Percentiles rank a stretch among this genome's conserved stretches.
phyloP scores from a whole-genome alignment of 331 rosid species.

The Quercus lobata region DNA sequence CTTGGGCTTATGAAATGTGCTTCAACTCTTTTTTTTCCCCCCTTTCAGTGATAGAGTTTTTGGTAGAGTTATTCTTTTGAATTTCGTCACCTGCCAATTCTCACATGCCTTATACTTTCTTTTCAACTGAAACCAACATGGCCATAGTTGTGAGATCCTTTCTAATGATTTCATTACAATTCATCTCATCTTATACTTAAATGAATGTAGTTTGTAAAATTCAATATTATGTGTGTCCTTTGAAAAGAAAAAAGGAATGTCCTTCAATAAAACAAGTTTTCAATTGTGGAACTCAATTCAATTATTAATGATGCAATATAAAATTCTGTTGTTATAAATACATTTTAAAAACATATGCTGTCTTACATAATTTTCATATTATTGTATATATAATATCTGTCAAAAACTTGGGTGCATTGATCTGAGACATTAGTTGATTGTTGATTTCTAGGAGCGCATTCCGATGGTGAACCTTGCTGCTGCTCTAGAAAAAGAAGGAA shows the following conservation, averaged over 20 bases:
- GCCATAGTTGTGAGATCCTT: too few species aligned
- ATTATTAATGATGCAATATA: too few species aligned
- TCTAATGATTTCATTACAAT: too few species aligned
- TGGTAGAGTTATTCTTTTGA: too few species aligned
- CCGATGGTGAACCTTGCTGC: slow-evolving; percentile 84
- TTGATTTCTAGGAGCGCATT: slow-evolving; percentile 58
- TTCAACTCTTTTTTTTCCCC: too few species aligned
- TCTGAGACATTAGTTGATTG: slow-evolving; percentile 2
- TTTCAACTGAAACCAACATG: too few species aligned
- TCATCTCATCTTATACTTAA: not conserved
- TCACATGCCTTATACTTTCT: too few species aligned
- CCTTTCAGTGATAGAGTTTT: too few species aligned
- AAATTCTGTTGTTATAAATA: not conserved
- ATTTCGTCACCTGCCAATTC: too few species aligned
- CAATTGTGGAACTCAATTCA: not conserved
- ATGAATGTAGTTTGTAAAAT: not conserved
- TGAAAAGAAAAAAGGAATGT: too few species aligned
- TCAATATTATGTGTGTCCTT: not conserved
- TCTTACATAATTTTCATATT: not conserved
- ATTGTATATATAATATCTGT: not conserved
- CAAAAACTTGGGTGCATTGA: slow-evolving; percentile 12
- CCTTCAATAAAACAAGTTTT: not conserved
- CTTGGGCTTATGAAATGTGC: too few species aligned
- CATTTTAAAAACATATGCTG: too few species aligned
- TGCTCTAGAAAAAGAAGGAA: slow-evolving; percentile 54